Evolutionary conservation across 495 filamentous ascomycete species (phyloP).

Genomic region (Tuber magnatum): DNA sequence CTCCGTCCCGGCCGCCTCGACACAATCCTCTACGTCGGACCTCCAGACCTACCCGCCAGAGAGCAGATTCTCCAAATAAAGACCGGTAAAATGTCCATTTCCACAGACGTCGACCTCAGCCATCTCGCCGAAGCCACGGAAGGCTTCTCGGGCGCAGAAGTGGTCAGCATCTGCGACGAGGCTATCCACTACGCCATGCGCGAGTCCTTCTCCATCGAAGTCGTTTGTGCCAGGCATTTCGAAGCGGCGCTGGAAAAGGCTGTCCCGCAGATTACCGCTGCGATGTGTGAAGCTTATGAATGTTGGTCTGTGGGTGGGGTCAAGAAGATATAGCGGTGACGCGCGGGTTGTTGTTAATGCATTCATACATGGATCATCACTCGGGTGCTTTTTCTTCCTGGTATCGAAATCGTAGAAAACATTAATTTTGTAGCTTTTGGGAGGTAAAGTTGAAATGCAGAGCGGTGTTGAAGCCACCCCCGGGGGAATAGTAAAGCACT

Average conservation of each 20-base stretch:
- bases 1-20: slow-evolving; percentile 85
- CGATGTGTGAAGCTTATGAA: slow-evolving; percentile 60
- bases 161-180: slow-evolving; percentile 69
- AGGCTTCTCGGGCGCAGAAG: slow-evolving; percentile 82
- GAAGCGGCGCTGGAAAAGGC: slow-evolving; percentile 55
- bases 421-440: neutral
- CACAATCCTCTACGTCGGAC: slow-evolving; percentile 80
- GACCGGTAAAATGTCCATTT: slow-evolving; percentile 54
- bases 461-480: neutral
- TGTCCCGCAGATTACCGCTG: slow-evolving; percentile 60
- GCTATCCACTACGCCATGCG: slow-evolving; percentile 57
- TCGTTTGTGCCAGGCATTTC: slow-evolving; percentile 58
- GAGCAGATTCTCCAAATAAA: slow-evolving; percentile 68
- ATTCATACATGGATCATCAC: neutral
- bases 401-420: neutral
- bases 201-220: slow-evolving; percentile 48
- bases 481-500: neutral
- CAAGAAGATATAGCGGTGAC: slow-evolving; percentile 35
- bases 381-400: neutral
- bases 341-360: neutral
- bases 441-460: neutral
- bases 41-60: slow-evolving; percentile 68
- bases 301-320: slow-evolving; percentile 51
- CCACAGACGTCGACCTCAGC: slow-evolving; percentile 59
- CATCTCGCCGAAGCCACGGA: slow-evolving; percentile 63